Evolutionary conservation across 176 grass and related monocot species (phyloP).

Genomic region (Avena sativa): DNA sequence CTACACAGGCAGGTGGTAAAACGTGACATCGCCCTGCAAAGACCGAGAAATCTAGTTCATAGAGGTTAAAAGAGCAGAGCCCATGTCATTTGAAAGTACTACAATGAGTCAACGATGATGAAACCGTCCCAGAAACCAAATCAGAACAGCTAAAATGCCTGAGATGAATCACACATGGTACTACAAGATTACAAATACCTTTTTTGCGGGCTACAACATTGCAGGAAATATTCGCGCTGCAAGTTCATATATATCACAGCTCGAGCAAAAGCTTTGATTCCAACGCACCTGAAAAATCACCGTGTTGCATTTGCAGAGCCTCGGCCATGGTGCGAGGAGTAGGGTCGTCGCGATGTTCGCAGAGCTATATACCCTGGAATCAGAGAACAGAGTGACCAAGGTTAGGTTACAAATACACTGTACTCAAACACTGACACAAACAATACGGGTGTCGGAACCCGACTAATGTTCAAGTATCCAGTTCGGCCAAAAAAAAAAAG

Average conservation of each 20-base stretch:
- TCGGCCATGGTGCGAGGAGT: conserved; percentile 54
- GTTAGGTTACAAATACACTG: background rate
- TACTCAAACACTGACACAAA: background rate
- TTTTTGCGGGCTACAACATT: background rate
- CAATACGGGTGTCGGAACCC: background rate
- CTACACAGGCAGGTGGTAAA: too few relatives aligned
- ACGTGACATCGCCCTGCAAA: too few relatives aligned
- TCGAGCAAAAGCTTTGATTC: background rate
- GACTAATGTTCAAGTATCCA: background rate
- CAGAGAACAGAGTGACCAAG: background rate
- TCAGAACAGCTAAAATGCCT: too few relatives aligned
- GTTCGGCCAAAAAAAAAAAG: background rate
- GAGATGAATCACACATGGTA: background rate
- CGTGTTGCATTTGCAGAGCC: background rate
- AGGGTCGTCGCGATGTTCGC: conserved; percentile 82
- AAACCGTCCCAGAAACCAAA: too few relatives aligned
- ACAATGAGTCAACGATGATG: too few relatives aligned
- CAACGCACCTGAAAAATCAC: background rate
- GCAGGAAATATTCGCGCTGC: background rate
- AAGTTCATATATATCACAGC: conserved; percentile 9
- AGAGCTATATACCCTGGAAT: conserved; percentile 90
- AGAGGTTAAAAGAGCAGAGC: too few relatives aligned
- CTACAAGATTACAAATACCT: background rate
- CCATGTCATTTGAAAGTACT: too few relatives aligned
- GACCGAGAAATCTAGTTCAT: too few relatives aligned